Evolutionary conservation across 1,139 yeast genomes (phyloP).

Genomic region (Taphrina wiesneri): DNA sequence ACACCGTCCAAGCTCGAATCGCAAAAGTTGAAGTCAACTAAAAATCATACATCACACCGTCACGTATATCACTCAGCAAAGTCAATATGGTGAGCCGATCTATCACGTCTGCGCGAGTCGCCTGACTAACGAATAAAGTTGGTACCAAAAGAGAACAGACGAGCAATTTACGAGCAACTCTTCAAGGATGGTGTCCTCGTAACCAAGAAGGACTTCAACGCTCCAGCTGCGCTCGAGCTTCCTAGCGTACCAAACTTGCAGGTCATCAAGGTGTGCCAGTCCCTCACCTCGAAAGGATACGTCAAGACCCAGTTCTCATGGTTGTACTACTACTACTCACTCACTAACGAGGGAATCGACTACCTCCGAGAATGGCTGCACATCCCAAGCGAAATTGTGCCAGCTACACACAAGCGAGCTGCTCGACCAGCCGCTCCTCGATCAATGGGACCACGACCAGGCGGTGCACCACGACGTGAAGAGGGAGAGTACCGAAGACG

Average conservation of each 20-base stretch:
- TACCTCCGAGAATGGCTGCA: conserved; percentile 97
- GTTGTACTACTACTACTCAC: conserved; percentile 99
- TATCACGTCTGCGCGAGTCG: not conserved
- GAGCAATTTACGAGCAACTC: conserved; percentile 35
- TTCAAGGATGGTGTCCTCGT: conserved; percentile 38
- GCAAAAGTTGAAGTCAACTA: not conserved
- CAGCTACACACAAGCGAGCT: conserved; percentile 96
- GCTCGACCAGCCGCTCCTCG: conserved; percentile 47
- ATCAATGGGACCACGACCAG: conserved; percentile 32
- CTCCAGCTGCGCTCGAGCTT: conserved; percentile 88
- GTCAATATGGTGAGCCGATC: conserved; percentile 1
- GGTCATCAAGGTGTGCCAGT: conserved; percentile 99
- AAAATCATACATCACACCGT: not conserved
- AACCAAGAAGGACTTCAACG: conserved; percentile 68
- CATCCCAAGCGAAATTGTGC: conserved; percentile 98
- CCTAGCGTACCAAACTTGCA: conserved; percentile 60
- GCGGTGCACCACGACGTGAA: conserved; percentile 31
- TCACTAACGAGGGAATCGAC: conserved; percentile 99
- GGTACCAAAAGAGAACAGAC: conserved; percentile 37
- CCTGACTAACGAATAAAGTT: conserved; percentile 6
- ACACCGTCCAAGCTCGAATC: not conserved
- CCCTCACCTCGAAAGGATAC: conserved; percentile 97
- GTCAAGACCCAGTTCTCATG: conserved; percentile 99
- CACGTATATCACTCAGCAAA: conserved; percentile 9
- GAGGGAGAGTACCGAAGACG: conserved; percentile 37